Evolutionary conservation across 176 grass and related monocot species (phyloP).

Genomic region (Pharus latifolius): DNA sequence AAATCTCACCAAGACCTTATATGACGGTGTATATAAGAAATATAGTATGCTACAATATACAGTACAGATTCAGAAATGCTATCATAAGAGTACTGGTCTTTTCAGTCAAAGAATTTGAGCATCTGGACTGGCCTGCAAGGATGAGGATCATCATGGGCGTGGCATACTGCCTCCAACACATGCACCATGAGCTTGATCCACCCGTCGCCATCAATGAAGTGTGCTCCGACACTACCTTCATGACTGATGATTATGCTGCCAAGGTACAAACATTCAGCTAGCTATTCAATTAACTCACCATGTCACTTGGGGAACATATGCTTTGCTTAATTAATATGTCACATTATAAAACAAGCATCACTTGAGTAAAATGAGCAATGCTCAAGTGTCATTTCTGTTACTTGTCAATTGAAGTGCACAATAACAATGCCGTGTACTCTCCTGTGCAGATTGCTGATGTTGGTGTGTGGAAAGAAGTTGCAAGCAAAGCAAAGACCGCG

Average conservation of each 20-base stretch:
- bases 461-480: constrained; percentile 64
- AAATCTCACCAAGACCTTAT: too few species aligned
- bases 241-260: constrained; percentile 82
- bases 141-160: constrained; percentile 94
- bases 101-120: constrained; percentile 80
- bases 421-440: neutral
- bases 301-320: neutral
- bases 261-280: constrained; percentile 45
- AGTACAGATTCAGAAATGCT: too few species aligned
- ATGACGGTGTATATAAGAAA: too few species aligned
- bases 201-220: constrained; percentile 46
- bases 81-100: constrained; percentile 23
- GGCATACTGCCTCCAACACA: constrained; percentile 80
- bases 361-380: neutral
- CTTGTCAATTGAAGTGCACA: neutral
- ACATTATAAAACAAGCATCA: neutral
- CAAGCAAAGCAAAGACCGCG: constrained; percentile 32
- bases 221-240: constrained; percentile 41
- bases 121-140: constrained; percentile 75
- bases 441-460: constrained; percentile 56
- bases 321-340: neutral
- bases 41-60: too few species aligned
- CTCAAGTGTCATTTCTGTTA: neutral
- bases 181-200: constrained; percentile 72
- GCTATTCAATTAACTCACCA: neutral